Evolutionary conservation across 2,329 filamentous ascomycete species (phyloP).

Genomic region (Ophiostoma sp.): DNA sequence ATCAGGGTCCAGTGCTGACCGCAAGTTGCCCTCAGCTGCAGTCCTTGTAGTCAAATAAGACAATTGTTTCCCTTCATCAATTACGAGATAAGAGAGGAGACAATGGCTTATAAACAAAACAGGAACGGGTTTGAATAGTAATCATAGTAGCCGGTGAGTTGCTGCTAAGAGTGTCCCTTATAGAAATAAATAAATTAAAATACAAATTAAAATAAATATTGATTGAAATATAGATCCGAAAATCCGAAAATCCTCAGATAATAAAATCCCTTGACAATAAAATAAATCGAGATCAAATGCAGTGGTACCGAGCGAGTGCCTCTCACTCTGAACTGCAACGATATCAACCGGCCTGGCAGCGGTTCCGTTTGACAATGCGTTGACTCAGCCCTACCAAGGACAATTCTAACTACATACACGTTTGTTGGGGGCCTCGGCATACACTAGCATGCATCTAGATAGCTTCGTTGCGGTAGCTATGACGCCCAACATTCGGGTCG

Average conservation of each 20-base stretch:
- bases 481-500: neutral
- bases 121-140: neutral
- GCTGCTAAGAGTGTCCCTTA: too few species aligned
- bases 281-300: too few species aligned
- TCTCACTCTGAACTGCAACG: too few species aligned
- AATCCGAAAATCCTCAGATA: too few species aligned
- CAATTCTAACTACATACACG: too few species aligned
- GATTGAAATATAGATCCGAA: too few species aligned
- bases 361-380: too few species aligned
- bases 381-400: too few species aligned
- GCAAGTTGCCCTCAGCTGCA: neutral
- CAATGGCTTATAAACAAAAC: neutral
- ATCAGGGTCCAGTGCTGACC: neutral
- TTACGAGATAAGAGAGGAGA: neutral
- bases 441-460: neutral
- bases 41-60: neutral
- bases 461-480: neutral
- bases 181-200: neutral
- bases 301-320: too few species aligned
- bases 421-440: conserved; percentile 5
- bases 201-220: neutral
- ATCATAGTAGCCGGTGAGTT: neutral
- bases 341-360: too few species aligned
- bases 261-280: too few species aligned
- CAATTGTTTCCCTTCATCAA: too few species aligned